Evolutionary conservation across 225 moss, liverwort and hornwort species (phyloP), one percentile per base, ranked within the genome.

Genomic region (Physcomitrium patens): DNA sequence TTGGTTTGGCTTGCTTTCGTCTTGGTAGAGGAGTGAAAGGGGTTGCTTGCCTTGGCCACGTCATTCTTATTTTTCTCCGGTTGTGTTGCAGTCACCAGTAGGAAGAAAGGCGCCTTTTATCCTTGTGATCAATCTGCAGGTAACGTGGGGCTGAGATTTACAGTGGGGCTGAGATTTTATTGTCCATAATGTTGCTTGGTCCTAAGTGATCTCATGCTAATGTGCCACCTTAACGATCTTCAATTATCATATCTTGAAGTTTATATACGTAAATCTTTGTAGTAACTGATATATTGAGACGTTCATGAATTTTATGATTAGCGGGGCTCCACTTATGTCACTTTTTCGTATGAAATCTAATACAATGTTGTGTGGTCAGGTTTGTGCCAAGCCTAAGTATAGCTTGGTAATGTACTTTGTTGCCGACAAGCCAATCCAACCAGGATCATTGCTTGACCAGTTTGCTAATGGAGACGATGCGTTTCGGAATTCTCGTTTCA

Each of bases 381-480:
- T 92, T 52, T 90, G 90, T 77, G 88, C 84, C 57, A 92, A 71
- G 73, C 83, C 84, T 41, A 76, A 88, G 69, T 92, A 90, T 60
- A 92, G 84, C 79, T 70, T 92, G 67, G 83, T 83, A 52, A 78
- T 92, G 80, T 88, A 92, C 74, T 92, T 86, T 53, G 80, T 90
- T 18, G 86, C 88, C 23, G 88, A 92, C 65, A 86, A 77, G 75
- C 92, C 92, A 50, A 82, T 92, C 49, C 86, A 84, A 72, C 84
- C 82, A 52, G 86, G 88, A 11, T 90, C 90, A 61, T 68, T 92
- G 54, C 86, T 92, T 23, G 88, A 92, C 72, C 82, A 84, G 70
- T 92, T 92, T 76, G 86, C 79, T 6, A 90, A 92, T n/a, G 92
- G 92, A 18, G 92, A 92, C 65, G 83, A 92, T 80, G 90, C 88